Conservation (phyloP, 371 early-diverging fungal species). For the Cladochytrium tenue region DNA sequence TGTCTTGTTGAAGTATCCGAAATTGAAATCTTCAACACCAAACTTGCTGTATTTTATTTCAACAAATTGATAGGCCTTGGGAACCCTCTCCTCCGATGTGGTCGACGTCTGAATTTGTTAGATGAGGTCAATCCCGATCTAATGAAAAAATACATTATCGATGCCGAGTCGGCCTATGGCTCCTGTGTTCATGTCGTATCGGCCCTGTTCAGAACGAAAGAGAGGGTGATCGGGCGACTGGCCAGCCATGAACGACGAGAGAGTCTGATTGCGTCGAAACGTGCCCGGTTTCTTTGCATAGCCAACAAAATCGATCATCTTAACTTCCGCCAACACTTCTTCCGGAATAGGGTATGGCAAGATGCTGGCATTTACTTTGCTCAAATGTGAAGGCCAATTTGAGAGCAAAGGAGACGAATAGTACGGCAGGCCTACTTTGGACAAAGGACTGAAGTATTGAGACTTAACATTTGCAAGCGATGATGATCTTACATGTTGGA, state of each 20-base stretch:
- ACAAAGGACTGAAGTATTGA: conserved; percentile 61
- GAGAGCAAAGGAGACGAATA: conserved; percentile 75
- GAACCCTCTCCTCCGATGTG: conserved; percentile 36
- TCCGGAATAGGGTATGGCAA: conserved; percentile 73
- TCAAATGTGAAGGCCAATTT: conserved; percentile 71
- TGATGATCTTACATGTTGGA: background rate
- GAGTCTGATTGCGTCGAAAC: conserved; percentile 73
- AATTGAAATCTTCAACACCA: conserved; percentile 96
- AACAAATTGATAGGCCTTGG: conserved; percentile 71
- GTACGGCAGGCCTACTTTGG: conserved; percentile 77
- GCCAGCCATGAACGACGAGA: conserved; percentile 10
- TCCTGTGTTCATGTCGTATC: too few species aligned
- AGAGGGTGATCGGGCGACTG: conserved; percentile 63
- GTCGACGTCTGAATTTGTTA: conserved; percentile 35
- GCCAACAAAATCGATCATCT: conserved; percentile 88
- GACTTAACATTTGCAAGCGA: background rate
- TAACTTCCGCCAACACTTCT: conserved; percentile 73
- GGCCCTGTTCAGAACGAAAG: conserved; percentile 81
- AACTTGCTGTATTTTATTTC: conserved; percentile 83
- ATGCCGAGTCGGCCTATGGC: too few species aligned
- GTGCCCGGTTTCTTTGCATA: conserved; percentile 84
- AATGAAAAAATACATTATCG: too few species aligned
- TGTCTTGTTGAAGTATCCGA: conserved; percentile 89
- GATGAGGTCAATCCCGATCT: too few species aligned
- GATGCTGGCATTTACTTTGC: conserved; percentile 65